Evolutionary conservation across 768 basidiomycete species (phyloP).

Genomic region (Tremella yokohamensis): DNA sequence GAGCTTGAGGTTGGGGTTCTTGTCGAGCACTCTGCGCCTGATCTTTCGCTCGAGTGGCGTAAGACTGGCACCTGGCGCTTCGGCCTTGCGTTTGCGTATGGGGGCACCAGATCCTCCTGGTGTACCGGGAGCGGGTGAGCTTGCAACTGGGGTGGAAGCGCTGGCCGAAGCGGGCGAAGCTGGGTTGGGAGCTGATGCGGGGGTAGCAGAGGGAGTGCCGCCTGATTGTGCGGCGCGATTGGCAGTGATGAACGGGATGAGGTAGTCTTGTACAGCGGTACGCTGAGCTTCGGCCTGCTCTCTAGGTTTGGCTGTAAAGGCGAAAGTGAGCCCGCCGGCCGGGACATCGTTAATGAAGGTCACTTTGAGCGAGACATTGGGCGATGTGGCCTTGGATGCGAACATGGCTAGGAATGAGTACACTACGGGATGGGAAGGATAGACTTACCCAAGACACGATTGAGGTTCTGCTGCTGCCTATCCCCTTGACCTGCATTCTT

Average conservation of each 20-base stretch:
- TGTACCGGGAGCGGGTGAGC: slow-evolving; percentile 1
- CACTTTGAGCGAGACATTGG: slow-evolving; percentile 46
- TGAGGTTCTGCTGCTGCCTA: slow-evolving; percentile 37
- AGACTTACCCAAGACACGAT: slow-evolving; percentile 32
- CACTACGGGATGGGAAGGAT: slow-evolving; percentile 4
- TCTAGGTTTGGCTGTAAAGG: slow-evolving; percentile 32
- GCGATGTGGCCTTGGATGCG: slow-evolving; percentile 43
- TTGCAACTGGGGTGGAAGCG: slow-evolving; percentile 7
- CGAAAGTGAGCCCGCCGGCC: slow-evolving; percentile 42
- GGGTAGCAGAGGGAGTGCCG: neutral
- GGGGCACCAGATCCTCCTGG: slow-evolving; percentile 7
- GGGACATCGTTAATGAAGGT: slow-evolving; percentile 47
- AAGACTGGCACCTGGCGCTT: slow-evolving; percentile 9
- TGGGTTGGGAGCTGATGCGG: slow-evolving; percentile 9
- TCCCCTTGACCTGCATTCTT: slow-evolving; percentile 31
- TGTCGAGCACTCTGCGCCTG: slow-evolving; percentile 60
- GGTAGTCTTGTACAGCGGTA: slow-evolving; percentile 40
- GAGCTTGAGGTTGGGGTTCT: slow-evolving; percentile 69
- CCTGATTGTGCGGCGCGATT: slow-evolving; percentile 29
- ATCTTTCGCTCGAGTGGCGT: slow-evolving; percentile 13
- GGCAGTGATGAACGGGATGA: slow-evolving; percentile 42
- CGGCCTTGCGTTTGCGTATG: slow-evolving; percentile 36
- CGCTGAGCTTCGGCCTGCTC: slow-evolving; percentile 32
- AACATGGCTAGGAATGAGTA: slow-evolving; percentile 43
- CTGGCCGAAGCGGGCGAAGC: slow-evolving; percentile 4